Conservation (phyloP, 2,329 filamentous ascomycete species). For the Pyrenophora seminiperda region DNA sequence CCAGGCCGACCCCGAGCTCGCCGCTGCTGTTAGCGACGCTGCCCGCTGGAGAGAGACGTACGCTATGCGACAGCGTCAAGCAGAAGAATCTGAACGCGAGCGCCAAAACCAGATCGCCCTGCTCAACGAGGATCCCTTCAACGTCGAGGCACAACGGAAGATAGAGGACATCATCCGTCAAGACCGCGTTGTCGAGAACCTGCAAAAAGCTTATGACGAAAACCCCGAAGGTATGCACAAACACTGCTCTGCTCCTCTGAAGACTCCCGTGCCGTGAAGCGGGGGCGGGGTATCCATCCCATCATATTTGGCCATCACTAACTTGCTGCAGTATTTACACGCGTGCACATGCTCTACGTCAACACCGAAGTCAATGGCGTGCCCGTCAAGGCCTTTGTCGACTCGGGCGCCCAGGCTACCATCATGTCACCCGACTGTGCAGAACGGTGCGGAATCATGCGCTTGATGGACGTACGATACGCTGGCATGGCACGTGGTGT, state of each 20-base stretch:
- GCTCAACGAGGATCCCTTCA: constrained; percentile 92
- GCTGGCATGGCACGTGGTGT: constrained; percentile 91
- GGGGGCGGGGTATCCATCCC: no score
- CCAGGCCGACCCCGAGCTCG: constrained; percentile 75
- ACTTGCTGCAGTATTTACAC: constrained; percentile 74
- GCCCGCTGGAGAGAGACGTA: constrained; percentile 76
- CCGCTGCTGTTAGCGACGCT: constrained; percentile 75
- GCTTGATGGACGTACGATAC: constrained; percentile 89
- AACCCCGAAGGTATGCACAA: constrained; percentile 83
- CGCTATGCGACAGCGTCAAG: constrained; percentile 68
- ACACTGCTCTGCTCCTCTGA: not conserved
- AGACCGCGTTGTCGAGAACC: constrained; percentile 90
- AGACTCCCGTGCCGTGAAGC: not conserved
- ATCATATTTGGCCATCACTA: constrained; percentile 7
- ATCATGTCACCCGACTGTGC: constrained; percentile 98
- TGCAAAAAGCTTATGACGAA: constrained; percentile 95
- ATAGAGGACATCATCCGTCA: constrained; percentile 98
- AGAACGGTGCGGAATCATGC: constrained; percentile 92
- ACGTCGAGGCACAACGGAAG: constrained; percentile 84
- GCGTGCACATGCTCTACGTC: constrained; percentile 95
- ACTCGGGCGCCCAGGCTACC: constrained; percentile 95
- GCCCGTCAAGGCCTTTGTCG: constrained; percentile 92
- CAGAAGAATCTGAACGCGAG: constrained; percentile 73
- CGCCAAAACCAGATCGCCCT: constrained; percentile 82
- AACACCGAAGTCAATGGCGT: constrained; percentile 92